phyloP scores from a whole-genome alignment of 2,329 filamentous ascomycete species.

The Penicillium brevicompactum region DNA sequence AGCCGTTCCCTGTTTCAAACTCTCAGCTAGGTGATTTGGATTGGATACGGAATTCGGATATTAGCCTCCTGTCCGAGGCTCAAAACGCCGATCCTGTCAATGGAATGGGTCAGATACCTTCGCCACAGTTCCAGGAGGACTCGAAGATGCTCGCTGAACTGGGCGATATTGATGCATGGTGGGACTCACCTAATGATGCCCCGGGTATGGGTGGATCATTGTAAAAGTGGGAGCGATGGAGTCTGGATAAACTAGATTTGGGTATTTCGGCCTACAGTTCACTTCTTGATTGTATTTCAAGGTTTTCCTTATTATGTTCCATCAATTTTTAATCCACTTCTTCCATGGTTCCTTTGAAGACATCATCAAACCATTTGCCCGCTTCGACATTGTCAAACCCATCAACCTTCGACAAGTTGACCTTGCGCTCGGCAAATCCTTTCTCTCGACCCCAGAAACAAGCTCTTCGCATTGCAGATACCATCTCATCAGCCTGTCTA shows the following conservation, averaged over 20 bases:
- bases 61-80: constrained; percentile 28
- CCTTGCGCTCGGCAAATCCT: constrained; percentile 40
- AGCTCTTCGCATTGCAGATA: constrained; percentile 43
- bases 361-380: constrained; percentile 13
- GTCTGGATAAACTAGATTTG: not conserved
- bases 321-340: not conserved
- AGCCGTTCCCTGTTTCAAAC: constrained; percentile 6
- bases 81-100: constrained; percentile 11
- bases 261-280: not conserved
- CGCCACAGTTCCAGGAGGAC: constrained; percentile 16
- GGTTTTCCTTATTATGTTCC: too few species aligned
- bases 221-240: not conserved
- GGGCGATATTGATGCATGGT: constrained; percentile 36
- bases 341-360: constrained; percentile 11
- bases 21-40: constrained; percentile 28
- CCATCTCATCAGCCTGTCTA: constrained; percentile 44
- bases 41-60: constrained; percentile 33
- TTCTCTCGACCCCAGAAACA: constrained; percentile 48
- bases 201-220: constrained; percentile 13
- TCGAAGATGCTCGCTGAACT: constrained; percentile 23
- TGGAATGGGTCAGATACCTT: constrained; percentile 6
- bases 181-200: constrained; percentile 27
- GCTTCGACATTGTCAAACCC: not conserved
- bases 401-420: constrained; percentile 21
- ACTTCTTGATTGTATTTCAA: not conserved